Conservation (phyloP, 1,284 basidiomycete genomes). For the Fomitopsis palustris region DNA sequence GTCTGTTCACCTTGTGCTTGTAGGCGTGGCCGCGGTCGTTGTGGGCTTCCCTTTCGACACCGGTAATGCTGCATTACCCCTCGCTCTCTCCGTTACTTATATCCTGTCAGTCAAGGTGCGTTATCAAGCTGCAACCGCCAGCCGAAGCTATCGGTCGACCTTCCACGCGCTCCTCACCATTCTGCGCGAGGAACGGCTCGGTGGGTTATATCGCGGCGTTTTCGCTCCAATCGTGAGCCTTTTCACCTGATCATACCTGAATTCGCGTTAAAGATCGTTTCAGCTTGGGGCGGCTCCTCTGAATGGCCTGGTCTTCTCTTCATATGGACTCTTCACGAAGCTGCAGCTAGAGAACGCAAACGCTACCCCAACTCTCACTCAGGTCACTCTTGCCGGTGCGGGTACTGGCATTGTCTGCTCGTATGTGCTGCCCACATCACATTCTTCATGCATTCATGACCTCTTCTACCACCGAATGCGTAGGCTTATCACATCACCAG, state of each 20-base stretch:
- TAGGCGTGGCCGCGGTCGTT: constrained; percentile 60
- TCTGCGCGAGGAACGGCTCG: constrained; percentile 59
- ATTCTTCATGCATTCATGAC: neutral
- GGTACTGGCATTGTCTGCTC: constrained; percentile 75
- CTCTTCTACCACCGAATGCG: constrained; percentile 3
- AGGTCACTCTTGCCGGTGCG: constrained; percentile 74
- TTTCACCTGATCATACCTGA: neutral
- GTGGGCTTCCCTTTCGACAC: constrained; percentile 78
- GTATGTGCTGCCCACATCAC: no score
- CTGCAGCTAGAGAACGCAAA: constrained; percentile 45
- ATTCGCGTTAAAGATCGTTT: neutral
- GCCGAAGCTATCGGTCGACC: constrained; percentile 55
- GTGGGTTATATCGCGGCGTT: constrained; percentile 71
- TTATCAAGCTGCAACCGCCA: constrained; percentile 60
- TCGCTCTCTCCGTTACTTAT: neutral
- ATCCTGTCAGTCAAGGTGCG: constrained; percentile 62
- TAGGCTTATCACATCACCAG: constrained; percentile 77
- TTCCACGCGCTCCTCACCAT: constrained; percentile 62
- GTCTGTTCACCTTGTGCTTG: no score
- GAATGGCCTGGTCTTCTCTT: constrained; percentile 74
- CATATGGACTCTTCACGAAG: constrained; percentile 69
- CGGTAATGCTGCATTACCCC: constrained; percentile 32
- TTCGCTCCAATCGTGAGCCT: neutral
- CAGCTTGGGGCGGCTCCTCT: constrained; percentile 70
- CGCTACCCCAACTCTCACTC: constrained; percentile 54